phyloP scores from a whole-genome alignment of 2,329 filamentous ascomycete genomes.

The Daldinia eschscholtzii region DNA sequence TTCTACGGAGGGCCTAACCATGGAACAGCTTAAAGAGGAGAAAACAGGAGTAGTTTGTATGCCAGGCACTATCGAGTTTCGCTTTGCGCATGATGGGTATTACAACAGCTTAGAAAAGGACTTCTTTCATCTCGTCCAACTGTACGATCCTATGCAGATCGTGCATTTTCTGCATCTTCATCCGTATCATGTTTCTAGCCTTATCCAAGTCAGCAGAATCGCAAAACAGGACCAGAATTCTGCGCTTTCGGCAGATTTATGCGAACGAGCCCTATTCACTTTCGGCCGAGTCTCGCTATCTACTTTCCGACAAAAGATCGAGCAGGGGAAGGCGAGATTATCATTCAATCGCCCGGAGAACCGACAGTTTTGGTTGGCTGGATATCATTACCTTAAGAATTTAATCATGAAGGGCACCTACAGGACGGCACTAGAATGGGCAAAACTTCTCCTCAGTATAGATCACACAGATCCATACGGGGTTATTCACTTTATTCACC shows the following conservation, averaged over 20 bases:
- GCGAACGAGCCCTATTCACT: conserved; percentile 91
- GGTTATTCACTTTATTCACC: conserved; percentile 83
- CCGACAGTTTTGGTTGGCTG: conserved; percentile 90
- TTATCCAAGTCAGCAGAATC: conserved; percentile 94
- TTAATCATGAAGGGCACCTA: conserved; percentile 92
- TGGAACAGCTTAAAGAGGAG: conserved; percentile 70
- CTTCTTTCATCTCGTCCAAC: conserved; percentile 85
- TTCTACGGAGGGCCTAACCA: conserved; percentile 83
- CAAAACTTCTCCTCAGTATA: conserved; percentile 83
- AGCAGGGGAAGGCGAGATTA: conserved; percentile 82
- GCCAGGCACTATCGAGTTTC: conserved; percentile 76
- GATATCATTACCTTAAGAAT: conserved; percentile 88
- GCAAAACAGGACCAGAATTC: conserved; percentile 93
- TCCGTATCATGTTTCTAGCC: conserved; percentile 91
- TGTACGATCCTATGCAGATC: conserved; percentile 85
- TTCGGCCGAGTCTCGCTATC: conserved; percentile 92
- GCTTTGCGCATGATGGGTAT: conserved; percentile 77
- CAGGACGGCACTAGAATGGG: conserved; percentile 93
- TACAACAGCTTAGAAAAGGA: conserved; percentile 82
- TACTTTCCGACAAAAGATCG: conserved; percentile 80
- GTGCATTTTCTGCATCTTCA: conserved; percentile 79
- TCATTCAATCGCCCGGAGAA: conserved; percentile 88
- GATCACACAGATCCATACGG: conserved; percentile 86
- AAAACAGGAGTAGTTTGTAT: conserved; percentile 49
- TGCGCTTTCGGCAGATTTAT: conserved; percentile 84